phyloP scores from a whole-genome alignment of 768 basidiomycete genomes.

The Lentinus brumalis region DNA sequence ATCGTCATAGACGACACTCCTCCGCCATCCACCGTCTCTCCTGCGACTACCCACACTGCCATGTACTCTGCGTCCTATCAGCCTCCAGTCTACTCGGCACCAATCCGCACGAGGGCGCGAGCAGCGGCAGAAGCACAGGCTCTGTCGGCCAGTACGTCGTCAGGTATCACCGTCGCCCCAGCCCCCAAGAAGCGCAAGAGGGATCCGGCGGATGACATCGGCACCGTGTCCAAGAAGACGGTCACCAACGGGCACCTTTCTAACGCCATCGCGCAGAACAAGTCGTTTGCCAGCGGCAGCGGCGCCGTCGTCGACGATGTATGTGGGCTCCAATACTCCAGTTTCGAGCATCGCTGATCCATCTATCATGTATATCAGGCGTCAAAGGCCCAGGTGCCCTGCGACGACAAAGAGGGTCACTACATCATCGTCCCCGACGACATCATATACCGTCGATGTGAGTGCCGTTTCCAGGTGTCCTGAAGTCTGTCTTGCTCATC shows the following conservation, averaged over 20 bases:
- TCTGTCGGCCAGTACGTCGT: constrained; percentile 63
- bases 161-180: constrained; percentile 61
- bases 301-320: constrained; percentile 70
- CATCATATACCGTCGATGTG: constrained; percentile 84
- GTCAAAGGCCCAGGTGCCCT: constrained; percentile 68
- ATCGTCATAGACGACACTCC: constrained; percentile 95
- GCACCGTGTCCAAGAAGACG: constrained; percentile 69
- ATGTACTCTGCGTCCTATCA: constrained; percentile 81
- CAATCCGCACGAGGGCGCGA: constrained; percentile 81
- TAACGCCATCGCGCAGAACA: constrained; percentile 50
- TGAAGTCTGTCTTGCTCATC: neutral
- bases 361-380: constrained; percentile 44
- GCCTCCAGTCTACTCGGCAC: constrained; percentile 72
- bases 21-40: constrained; percentile 77
- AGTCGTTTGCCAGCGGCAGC: constrained; percentile 70
- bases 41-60: constrained; percentile 63
- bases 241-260: constrained; percentile 52
- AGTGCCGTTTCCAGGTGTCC: constrained; percentile 30
- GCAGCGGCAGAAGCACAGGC: constrained; percentile 87
- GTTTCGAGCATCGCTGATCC: constrained; percentile 15
- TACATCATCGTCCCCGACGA: constrained; percentile 94
- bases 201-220: constrained; percentile 73
- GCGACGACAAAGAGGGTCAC: constrained; percentile 98
- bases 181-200: constrained; percentile 84
- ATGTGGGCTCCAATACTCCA: constrained; percentile 33